Conservation (phyloP, 805 yeast genomes). For the Nakazawaea ishiwadae region DNA sequence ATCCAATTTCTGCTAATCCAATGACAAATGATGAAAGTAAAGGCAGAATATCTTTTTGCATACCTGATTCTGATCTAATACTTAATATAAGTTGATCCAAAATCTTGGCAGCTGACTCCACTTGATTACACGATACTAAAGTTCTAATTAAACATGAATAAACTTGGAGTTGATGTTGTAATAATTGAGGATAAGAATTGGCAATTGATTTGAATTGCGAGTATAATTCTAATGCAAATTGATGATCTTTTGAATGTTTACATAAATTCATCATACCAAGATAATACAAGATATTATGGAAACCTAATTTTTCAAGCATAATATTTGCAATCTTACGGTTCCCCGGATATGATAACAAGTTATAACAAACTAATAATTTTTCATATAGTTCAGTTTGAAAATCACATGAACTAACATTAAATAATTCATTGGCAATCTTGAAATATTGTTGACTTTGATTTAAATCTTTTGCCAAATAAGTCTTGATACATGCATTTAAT, state of each 20-base stretch:
- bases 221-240: conserved; percentile 22
- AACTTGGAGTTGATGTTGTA: conserved; percentile 37
- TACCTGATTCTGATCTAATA: conserved; percentile 27
- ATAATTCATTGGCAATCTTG: conserved; percentile 46
- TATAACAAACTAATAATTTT: conserved; percentile 23
- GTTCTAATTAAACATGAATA: conserved; percentile 50
- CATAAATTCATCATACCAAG: conserved; percentile 10
- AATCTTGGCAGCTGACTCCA: conserved; percentile 47
- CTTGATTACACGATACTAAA: conserved; percentile 45
- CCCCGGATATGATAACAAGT: conserved; percentile 16
- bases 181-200: background rate
- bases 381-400: conserved; percentile 34
- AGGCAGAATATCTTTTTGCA: conserved; percentile 10
- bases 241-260: conserved; percentile 7
- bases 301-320: conserved; percentile 21
- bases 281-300: conserved; percentile 8
- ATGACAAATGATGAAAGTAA: conserved; percentile 24
- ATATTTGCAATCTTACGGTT: conserved; percentile 24
- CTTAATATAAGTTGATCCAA: conserved; percentile 50
- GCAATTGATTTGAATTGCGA: conserved; percentile 29
- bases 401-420: conserved; percentile 24
- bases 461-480: conserved; percentile 29
- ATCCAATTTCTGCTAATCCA: conserved; percentile 22
- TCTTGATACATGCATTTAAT: conserved; percentile 42
- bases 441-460: conserved; percentile 41